These are phyloP conservation scores for Ganoderma resinaceum DNA, from an alignment of 1,284 basidiomycete genomes.

Conservation along the genomic window DNA sequence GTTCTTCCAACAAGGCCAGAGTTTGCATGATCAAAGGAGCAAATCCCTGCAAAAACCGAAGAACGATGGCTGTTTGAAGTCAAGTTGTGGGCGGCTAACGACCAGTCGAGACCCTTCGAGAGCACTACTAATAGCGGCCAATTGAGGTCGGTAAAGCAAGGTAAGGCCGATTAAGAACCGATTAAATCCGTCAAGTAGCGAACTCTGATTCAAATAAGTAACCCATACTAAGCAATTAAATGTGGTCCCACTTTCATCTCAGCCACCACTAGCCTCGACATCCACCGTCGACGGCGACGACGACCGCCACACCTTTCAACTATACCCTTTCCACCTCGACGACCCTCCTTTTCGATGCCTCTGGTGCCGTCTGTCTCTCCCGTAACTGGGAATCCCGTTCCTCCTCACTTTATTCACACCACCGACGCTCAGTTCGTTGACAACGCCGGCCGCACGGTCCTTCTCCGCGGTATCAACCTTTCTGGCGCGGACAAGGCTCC, in stretches of 20 bases:
- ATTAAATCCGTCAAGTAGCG: background rate
- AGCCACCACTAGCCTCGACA: background rate
- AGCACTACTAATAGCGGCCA: background rate
- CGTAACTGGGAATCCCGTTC: conserved; percentile 66
- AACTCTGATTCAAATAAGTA: background rate
- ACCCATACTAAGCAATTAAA: conserved; percentile 3
- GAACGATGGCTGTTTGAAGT: background rate
- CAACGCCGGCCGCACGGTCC: conserved; percentile 79
- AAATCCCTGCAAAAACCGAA: background rate
- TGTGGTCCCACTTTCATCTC: conserved; percentile 2
- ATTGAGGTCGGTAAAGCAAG: background rate
- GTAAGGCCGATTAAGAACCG: too few relatives aligned
- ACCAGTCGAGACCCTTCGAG: background rate
- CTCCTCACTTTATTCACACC: conserved; percentile 70
- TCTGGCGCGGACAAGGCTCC: conserved; percentile 91
- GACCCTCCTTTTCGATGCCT: conserved; percentile 54
- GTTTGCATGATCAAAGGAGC: background rate
- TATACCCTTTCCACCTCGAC: background rate
- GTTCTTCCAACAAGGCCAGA: background rate
- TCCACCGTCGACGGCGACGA: conserved; percentile 1
- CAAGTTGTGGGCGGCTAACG: background rate
- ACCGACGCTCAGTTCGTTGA: conserved; percentile 84
- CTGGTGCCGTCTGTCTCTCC: conserved; percentile 67
- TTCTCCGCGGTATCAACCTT: conserved; percentile 94
- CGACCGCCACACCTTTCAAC: conserved; percentile 1